Percentiles rank a stretch among this genome's conserved stretches.
Conservation (phyloP, 805 yeast genomes). For the Ogataea minuta region DNA sequence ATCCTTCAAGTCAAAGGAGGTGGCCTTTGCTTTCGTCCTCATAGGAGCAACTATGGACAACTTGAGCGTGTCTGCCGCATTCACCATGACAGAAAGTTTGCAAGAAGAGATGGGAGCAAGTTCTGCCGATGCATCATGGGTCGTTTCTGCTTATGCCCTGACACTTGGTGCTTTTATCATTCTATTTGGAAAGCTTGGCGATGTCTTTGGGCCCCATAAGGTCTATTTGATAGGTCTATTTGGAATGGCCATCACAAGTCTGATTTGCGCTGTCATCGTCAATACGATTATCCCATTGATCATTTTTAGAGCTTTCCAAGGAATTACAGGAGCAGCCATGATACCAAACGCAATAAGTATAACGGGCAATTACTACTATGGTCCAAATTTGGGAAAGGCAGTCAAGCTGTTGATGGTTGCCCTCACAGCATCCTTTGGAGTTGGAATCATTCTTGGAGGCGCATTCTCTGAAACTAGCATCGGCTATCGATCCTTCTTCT, state of each 20-base stretch:
- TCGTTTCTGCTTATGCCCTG: conserved; percentile 42
- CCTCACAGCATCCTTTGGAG: conserved; percentile 33
- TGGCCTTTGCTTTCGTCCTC: conserved; percentile 15
- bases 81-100: conserved; percentile 24
- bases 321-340: conserved; percentile 41
- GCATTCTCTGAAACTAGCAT: conserved; percentile 37
- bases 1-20: conserved; percentile 6
- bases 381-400: conserved; percentile 15
- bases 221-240: conserved; percentile 28
- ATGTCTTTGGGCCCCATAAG: conserved; percentile 39
- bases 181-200: conserved; percentile 41
- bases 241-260: conserved; percentile 22
- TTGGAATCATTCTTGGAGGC: conserved; percentile 44
- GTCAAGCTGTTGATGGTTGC: conserved; percentile 17
- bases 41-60: conserved; percentile 26
- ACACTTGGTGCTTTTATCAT: conserved; percentile 46
- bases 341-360: conserved; percentile 34
- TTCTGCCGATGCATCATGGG: conserved; percentile 40
- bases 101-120: conserved; percentile 39
- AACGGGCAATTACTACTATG: conserved; percentile 25
- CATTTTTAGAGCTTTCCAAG: conserved; percentile 45
- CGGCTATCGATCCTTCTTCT: conserved; percentile 41
- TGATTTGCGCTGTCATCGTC: conserved; percentile 37
- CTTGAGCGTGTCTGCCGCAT: conserved; percentile 26
- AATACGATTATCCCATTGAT: conserved; percentile 36